These are phyloP conservation scores for Sordaria brevicollis DNA, from an alignment of 495 filamentous ascomycete genomes.

Conservation along the genomic window DNA sequence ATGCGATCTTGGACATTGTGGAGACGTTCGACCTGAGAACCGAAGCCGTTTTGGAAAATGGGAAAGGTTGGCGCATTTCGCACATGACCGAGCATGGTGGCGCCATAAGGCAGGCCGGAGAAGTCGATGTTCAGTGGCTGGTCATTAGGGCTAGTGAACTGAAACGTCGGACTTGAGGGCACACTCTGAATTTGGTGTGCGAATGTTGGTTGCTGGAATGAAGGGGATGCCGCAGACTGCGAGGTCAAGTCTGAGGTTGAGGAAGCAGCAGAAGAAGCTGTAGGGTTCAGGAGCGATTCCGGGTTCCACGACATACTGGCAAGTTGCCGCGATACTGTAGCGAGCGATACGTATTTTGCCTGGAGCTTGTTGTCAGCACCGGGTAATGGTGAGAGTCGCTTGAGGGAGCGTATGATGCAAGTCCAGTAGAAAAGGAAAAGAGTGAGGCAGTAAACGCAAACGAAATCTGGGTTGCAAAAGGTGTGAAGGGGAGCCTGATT, in stretches of 20 bases:
- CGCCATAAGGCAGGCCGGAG: constrained; percentile 4
- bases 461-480: background rate
- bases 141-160: constrained; percentile 30
- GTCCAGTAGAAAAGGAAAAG: background rate
- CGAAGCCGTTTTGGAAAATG: constrained; percentile 27
- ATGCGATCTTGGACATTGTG: constrained; percentile 60
- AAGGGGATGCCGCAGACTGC: constrained; percentile 5
- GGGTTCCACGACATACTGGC: constrained; percentile 18
- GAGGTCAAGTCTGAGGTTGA: constrained; percentile 1
- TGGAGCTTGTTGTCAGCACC: background rate
- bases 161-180: constrained; percentile 19
- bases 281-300: constrained; percentile 18
- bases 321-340: background rate
- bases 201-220: background rate
- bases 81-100: background rate
- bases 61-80: constrained; percentile 6
- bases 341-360: background rate
- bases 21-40: constrained; percentile 51
- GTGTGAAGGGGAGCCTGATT: background rate
- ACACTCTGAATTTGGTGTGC: constrained; percentile 1
- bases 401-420: background rate
- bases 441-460: background rate
- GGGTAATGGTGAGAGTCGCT: background rate
- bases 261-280: constrained; percentile 3
- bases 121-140: constrained; percentile 7